phyloP scores from a whole-genome alignment of 441 rosid genomes.

The Adansonia gregorii region DNA sequence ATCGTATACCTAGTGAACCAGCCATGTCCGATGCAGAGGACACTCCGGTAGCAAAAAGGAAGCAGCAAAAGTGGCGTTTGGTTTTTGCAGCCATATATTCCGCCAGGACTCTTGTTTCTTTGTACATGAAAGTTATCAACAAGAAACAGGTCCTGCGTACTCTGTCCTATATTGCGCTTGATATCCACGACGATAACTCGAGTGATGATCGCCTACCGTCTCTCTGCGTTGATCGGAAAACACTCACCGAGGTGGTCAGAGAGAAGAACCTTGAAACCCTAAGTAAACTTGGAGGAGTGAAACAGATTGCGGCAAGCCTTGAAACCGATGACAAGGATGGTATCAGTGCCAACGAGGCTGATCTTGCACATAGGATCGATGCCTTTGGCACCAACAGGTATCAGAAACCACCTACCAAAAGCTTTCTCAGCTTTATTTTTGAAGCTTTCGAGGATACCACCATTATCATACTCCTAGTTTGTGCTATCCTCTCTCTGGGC shows the following conservation, averaged over 20 bases:
- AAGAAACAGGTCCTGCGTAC: constrained; percentile 30
- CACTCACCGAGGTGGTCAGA: constrained; percentile 34
- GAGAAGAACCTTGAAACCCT: constrained; percentile 35
- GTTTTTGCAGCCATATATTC: constrained; percentile 40
- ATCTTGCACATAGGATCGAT: constrained; percentile 28
- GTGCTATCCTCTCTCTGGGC: constrained; percentile 48
- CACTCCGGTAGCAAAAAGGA: neutral
- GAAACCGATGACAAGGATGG: constrained; percentile 36
- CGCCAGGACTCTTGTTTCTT: constrained; percentile 42
- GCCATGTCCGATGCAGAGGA: neutral
- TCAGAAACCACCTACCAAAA: constrained; percentile 31
- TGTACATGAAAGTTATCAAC: constrained; percentile 34
- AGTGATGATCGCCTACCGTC: neutral
- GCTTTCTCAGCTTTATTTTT: constrained; percentile 38
- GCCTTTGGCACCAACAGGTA: constrained; percentile 42
- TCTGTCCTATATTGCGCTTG: constrained; percentile 35
- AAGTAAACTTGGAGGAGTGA: constrained; percentile 39
- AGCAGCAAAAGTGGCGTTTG: constrained; percentile 35
- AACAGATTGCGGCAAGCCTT: constrained; percentile 31
- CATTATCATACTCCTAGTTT: constrained; percentile 43
- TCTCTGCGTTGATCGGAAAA: constrained; percentile 2
- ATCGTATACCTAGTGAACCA: constrained; percentile 10
- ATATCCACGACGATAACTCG: neutral
- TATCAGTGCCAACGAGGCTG: constrained; percentile 23
- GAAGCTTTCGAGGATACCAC: constrained; percentile 50